These are phyloP conservation scores for Sphaerulina populicola DNA, from an alignment of 2,329 filamentous ascomycete species.

Conservation along the genomic window DNA sequence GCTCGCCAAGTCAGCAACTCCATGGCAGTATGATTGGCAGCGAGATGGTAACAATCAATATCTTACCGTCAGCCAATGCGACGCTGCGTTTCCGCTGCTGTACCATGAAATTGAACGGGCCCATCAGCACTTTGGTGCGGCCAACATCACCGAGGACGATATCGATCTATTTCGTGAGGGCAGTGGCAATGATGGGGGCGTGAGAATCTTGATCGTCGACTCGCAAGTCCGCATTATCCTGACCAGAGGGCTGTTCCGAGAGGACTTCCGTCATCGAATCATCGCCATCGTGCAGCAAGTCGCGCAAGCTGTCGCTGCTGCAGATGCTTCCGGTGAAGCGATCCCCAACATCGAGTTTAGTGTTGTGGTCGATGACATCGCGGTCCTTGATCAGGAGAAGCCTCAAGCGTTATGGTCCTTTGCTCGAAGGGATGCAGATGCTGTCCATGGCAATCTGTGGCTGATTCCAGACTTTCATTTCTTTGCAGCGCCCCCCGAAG, in stretches of 20 bases:
- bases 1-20: not conserved
- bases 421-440: conserved; percentile 13
- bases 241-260: conserved; percentile 20
- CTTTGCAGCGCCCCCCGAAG: conserved; percentile 16
- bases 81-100: conserved; percentile 28
- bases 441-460: conserved; percentile 20
- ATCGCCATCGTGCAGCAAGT: conserved; percentile 29
- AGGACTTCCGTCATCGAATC: conserved; percentile 22
- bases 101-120: conserved; percentile 30
- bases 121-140: conserved; percentile 7
- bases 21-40: conserved; percentile 20
- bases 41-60: conserved; percentile 27
- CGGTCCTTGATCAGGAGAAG: conserved; percentile 9
- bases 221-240: conserved; percentile 19
- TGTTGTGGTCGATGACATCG: conserved; percentile 19
- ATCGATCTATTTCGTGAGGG: conserved; percentile 7
- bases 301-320: conserved; percentile 15
- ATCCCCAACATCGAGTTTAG: conserved; percentile 20
- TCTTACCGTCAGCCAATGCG: conserved; percentile 27
- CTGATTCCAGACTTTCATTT: conserved; percentile 22
- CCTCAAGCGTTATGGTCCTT: conserved; percentile 14
- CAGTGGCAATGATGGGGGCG: conserved; percentile 36
- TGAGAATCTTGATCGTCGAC: conserved; percentile 16
- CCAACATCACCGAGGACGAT: conserved; percentile 9
- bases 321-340: conserved; percentile 15